These are phyloP conservation scores for Thelonectria rubi DNA, from an alignment of 2,329 filamentous ascomycete genomes.

Conservation along the genomic window DNA sequence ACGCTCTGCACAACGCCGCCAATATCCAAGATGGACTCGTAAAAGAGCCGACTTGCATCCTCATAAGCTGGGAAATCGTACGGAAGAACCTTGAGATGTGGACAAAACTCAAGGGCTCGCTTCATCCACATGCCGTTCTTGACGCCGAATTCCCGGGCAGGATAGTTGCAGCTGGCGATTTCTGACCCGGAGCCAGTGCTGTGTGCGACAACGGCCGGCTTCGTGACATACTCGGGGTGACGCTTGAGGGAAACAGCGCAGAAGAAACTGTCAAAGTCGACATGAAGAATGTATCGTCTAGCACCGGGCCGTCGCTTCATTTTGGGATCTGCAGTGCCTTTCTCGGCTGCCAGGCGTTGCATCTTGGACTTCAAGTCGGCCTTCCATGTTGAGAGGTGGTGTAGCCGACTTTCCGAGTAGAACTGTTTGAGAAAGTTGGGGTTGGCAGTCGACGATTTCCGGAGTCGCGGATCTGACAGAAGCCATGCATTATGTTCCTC, in stretches of 20 bases:
- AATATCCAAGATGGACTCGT: slow-evolving; percentile 80
- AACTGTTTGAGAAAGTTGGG: slow-evolving; percentile 94
- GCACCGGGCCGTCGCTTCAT: slow-evolving; percentile 66
- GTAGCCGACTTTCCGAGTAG: slow-evolving; percentile 92
- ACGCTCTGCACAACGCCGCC: slow-evolving; percentile 93
- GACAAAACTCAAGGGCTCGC: slow-evolving; percentile 81
- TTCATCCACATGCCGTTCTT: slow-evolving; percentile 99
- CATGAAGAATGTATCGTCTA: slow-evolving; percentile 87
- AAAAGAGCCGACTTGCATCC: slow-evolving; percentile 87
- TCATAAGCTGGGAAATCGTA: slow-evolving; percentile 98
- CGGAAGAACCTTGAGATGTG: slow-evolving; percentile 86
- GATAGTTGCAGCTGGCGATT: slow-evolving; percentile 97
- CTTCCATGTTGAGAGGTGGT: slow-evolving; percentile 97
- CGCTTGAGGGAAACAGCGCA: slow-evolving; percentile 88
- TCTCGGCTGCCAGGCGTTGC: slow-evolving; percentile 81
- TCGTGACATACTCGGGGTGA: slow-evolving; percentile 76
- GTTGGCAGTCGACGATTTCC: slow-evolving; percentile 90
- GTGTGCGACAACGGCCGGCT: slow-evolving; percentile 90
- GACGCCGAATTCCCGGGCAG: slow-evolving; percentile 83
- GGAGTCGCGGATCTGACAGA: slow-evolving; percentile 82
- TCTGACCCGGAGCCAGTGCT: slow-evolving; percentile 86
- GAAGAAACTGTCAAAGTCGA: slow-evolving; percentile 99
- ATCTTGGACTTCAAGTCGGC: slow-evolving; percentile 90
- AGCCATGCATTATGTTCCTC: slow-evolving; percentile 92
- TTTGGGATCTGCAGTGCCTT: slow-evolving; percentile 55